Evolutionary conservation across 129 eudicot species (phyloP).

Genomic region (Escallonia rubra): DNA sequence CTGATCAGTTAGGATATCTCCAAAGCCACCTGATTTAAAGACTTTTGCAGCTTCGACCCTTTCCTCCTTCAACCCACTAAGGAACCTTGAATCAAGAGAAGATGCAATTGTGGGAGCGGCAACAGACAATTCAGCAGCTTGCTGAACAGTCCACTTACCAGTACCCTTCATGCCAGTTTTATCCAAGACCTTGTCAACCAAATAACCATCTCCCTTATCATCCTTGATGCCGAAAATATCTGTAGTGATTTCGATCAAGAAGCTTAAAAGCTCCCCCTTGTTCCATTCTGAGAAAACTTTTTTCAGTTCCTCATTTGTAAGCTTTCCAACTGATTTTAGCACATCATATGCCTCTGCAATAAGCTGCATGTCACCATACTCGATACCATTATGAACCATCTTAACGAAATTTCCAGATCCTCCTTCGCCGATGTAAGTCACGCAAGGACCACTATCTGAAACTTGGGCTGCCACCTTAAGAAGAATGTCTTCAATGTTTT

Average conservation of each 20-base stretch:
- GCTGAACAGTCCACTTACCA: constrained; percentile 65
- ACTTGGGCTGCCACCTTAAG: constrained; percentile 67
- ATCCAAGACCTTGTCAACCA: constrained; percentile 61
- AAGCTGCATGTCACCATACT: constrained; percentile 67
- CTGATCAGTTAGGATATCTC: constrained; percentile 37
- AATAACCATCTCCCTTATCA: constrained; percentile 52
- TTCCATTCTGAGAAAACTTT: constrained; percentile 53
- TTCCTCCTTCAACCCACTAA: constrained; percentile 57
- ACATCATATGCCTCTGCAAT: constrained; percentile 64
- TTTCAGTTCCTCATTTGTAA: constrained; percentile 44
- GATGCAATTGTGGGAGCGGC: constrained; percentile 63
- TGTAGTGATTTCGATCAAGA: constrained; percentile 54
- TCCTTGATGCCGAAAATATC: constrained; percentile 57
- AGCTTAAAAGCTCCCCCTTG: constrained; percentile 55
- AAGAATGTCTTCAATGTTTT: constrained; percentile 40
- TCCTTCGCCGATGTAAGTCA: constrained; percentile 54
- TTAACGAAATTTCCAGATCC: constrained; percentile 63
- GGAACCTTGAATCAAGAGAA: constrained; percentile 53
- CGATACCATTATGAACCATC: constrained; percentile 63
- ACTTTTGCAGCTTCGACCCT: constrained; percentile 52
- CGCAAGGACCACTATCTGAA: constrained; percentile 59
- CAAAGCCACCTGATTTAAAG: constrained; percentile 38
- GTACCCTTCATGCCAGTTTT: constrained; percentile 73
- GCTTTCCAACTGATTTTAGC: constrained; percentile 51
- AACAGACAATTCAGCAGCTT: constrained; percentile 55